Percentiles rank a stretch among this genome's conserved stretches.
phyloP scores from a whole-genome alignment of 306 rosid species.

The Vigna reflexopilosa region DNA sequence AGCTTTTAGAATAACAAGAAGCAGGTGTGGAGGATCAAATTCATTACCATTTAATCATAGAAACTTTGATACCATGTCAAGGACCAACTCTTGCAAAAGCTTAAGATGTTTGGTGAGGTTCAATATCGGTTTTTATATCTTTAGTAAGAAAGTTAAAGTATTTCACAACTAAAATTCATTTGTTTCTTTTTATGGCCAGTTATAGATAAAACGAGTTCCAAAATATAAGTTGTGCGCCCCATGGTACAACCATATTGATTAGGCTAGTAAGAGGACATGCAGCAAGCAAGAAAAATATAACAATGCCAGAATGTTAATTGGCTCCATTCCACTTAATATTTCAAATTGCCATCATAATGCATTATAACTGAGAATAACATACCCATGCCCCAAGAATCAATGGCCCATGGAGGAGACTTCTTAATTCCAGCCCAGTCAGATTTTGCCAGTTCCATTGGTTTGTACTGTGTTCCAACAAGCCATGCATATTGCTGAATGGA shows the following conservation, averaged over 20 bases:
- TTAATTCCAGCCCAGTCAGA: slow-evolving; percentile 89
- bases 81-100: neutral
- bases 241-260: slow-evolving; percentile 22
- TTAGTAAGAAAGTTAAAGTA: slow-evolving; percentile 30
- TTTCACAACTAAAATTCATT: slow-evolving; percentile 23
- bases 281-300: slow-evolving; percentile 35
- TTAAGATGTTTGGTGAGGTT: slow-evolving; percentile 6
- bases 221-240: slow-evolving; percentile 1
- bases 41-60: slow-evolving; percentile 6
- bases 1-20: slow-evolving; percentile 5
- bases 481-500: slow-evolving; percentile 89
- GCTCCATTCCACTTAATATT: slow-evolving; percentile 14
- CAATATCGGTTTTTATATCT: slow-evolving; percentile 9
- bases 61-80: neutral
- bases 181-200: slow-evolving; percentile 1
- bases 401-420: slow-evolving; percentile 96
- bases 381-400: slow-evolving; percentile 99
- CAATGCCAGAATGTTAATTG: neutral
- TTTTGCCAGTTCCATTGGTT: slow-evolving; percentile 83
- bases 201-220: slow-evolving; percentile 29
- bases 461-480: slow-evolving; percentile 97
- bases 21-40: neutral
- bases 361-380: slow-evolving; percentile 50
- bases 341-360: slow-evolving; percentile 39
- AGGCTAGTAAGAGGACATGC: slow-evolving; percentile 31